These are phyloP conservation scores for Aureobasidium mangrovei DNA, from an alignment of 2,329 filamentous ascomycete genomes.

Conservation along the genomic window DNA sequence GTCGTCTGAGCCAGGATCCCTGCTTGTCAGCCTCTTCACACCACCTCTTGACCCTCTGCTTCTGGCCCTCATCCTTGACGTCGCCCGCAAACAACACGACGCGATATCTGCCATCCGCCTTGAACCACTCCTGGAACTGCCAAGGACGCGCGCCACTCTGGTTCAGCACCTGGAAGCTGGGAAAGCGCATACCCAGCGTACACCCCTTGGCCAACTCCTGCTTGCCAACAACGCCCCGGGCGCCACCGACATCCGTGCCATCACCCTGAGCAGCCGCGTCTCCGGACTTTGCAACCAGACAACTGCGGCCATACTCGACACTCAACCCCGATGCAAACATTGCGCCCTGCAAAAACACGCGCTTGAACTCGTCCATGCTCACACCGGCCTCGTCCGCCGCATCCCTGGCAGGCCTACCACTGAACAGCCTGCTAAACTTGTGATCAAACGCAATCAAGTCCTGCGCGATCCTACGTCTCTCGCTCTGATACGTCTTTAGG, in stretches of 20 bases:
- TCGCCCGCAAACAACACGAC: conserved; percentile 56
- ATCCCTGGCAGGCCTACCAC: conserved; percentile 49
- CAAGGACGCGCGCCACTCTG: conserved; percentile 49
- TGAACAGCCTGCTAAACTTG: conserved; percentile 42
- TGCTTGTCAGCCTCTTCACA: conserved; percentile 34
- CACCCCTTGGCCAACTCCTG: conserved; percentile 38
- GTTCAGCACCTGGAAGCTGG: conserved; percentile 50
- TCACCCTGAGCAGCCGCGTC: conserved; percentile 35
- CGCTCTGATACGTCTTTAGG: conserved; percentile 33
- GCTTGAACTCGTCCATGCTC: conserved; percentile 54
- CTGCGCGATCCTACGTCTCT: conserved; percentile 36
- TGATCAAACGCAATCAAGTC: conserved; percentile 38
- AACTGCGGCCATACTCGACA: conserved; percentile 50
- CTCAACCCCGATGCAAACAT: conserved; percentile 50
- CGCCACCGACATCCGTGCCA: conserved; percentile 35
- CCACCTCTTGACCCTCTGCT: conserved; percentile 38
- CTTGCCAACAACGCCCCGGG: conserved; percentile 23
- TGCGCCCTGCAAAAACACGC: conserved; percentile 51
- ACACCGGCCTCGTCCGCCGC: conserved; percentile 53
- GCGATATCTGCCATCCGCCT: conserved; percentile 50
- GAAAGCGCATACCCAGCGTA: conserved; percentile 49
- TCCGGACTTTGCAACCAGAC: conserved; percentile 46
- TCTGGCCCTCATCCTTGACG: conserved; percentile 38
- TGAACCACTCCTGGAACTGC: conserved; percentile 50
- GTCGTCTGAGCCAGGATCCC: conserved; percentile 11